Evolutionary conservation across 352 stramenopile genomes (phyloP), one percentile per base, ranked within the genome.

Genomic region (Pseudoperonospora humuli): DNA sequence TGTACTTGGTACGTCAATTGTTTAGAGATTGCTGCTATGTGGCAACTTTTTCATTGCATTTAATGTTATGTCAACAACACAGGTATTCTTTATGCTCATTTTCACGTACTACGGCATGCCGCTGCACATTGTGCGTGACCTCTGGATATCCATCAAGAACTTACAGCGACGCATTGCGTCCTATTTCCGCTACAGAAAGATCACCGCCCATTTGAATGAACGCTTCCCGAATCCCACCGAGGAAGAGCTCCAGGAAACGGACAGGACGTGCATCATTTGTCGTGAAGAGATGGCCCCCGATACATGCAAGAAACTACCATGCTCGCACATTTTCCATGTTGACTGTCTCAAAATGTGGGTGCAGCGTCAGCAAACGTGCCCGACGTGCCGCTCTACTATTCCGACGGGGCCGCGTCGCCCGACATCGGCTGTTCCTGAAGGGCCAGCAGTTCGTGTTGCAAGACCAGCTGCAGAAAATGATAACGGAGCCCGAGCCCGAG

Each of bases 311-410:
- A 97, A 97, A 60, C 64, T 99, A 13, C 78, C 76, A n/a, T 99
- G 96, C 63, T 86, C 84, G 25, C 96, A 99, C 61, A 95, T 98
- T 38, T 98, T 98, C 60, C 93, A 98, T 57, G 83, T 97, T 24
- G 80, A 96, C 56, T 99, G 96, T 61, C 69, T 99, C 8, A 93
- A 97, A 43, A 97, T 98, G 75, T 99, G 96, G 96, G 82, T 99
- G 11, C 92, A 98, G 51, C 94, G 97, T 44, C 96, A 99, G 55
- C 96, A 99, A 44, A 97, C 87, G 7, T 99, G 96, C 60, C 96
- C 96, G 0, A 98, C 95, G 2, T 99, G 96, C 61, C 84, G 95
- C 19, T 86, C 86, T 2, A 93, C 95, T 18, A 99, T 99, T 62
- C 84, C 86, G 9, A 87, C 76, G 5, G 71, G 71, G 14, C 62